Evolutionary conservation across 129 eudicot genomes (phyloP).

Genomic region (Pittosporum tobira): DNA sequence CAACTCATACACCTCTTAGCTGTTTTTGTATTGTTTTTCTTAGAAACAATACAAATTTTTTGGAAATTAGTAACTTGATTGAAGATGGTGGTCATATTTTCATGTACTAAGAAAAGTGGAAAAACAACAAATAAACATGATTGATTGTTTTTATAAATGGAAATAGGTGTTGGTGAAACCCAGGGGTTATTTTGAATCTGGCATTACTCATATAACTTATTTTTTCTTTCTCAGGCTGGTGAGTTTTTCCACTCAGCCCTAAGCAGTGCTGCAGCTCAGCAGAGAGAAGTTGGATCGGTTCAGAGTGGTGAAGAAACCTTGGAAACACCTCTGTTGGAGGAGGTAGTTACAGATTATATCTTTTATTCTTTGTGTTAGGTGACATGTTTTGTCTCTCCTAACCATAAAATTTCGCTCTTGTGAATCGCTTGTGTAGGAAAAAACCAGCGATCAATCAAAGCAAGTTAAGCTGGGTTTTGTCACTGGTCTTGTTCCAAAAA

Average conservation of each 20-base stretch:
- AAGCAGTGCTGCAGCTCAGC: slow-evolving; percentile 71
- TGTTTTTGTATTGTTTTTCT: too few relatives aligned
- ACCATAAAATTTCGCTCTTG: slow-evolving; percentile 6
- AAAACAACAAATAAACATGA: too few relatives aligned
- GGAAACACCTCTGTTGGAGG: slow-evolving; percentile 69
- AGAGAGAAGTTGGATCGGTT: slow-evolving; percentile 51
- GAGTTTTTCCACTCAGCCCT: slow-evolving; percentile 70
- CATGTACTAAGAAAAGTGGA: too few relatives aligned
- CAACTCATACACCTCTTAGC: too few relatives aligned
- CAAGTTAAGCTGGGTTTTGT: slow-evolving; percentile 83
- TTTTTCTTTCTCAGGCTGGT: slow-evolving; percentile 56
- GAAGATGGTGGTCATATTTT: too few relatives aligned
- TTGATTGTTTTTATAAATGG: too few relatives aligned
- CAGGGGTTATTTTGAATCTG: too few relatives aligned
- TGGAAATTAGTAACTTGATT: too few relatives aligned
- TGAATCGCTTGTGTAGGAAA: slow-evolving; percentile 35
- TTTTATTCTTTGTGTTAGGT: neutral
- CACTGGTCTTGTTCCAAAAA: slow-evolving; percentile 88
- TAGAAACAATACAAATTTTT: too few relatives aligned
- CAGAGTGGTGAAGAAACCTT: slow-evolving; percentile 71
- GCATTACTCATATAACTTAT: neutral
- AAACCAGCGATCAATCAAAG: slow-evolving; percentile 58
- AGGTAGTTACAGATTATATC: slow-evolving; percentile 36
- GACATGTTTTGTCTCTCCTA: neutral
- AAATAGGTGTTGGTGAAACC: too few relatives aligned